Conservation (phyloP, 2,329 filamentous ascomycete species). For the Aspergillus texensis region DNA sequence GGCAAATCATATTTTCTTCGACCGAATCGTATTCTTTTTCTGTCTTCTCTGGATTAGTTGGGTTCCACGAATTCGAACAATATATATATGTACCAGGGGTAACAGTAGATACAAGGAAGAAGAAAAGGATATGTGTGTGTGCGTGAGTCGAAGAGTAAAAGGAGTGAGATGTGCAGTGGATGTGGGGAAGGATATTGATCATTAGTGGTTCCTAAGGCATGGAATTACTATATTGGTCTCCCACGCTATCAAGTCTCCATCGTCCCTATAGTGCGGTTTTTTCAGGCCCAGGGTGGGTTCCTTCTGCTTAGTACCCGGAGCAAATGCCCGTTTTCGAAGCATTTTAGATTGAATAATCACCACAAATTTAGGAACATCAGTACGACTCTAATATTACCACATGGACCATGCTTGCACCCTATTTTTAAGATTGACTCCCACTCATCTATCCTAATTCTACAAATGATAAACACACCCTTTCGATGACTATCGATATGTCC, state of each 20-base stretch:
- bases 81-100: constrained; percentile 18
- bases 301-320: neutral
- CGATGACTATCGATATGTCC: neutral
- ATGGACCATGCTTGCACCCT: neutral
- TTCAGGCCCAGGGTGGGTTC: neutral
- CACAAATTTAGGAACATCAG: neutral
- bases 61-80: neutral
- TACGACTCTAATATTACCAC: neutral
- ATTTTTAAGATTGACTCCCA: neutral
- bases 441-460: neutral
- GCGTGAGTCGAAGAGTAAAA: constrained; percentile 2
- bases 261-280: neutral
- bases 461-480: neutral
- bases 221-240: neutral
- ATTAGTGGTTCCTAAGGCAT: constrained; percentile 1
- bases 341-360: neutral
- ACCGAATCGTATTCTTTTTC: neutral
- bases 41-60: neutral
- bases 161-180: constrained; percentile 11
- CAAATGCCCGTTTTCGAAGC: neutral
- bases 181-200: constrained; percentile 13
- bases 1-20: constrained; percentile 22
- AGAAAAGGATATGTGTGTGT: neutral
- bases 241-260: neutral
- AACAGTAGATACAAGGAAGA: neutral